phyloP scores from a whole-genome alignment of 78 protist genomes.

The slime mould (Dictyostelium discoideum) region dicty_2.7 NC_007091.3:5086501-5087000 shows the following conservation, averaged over 20 bases:
- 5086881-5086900: conserved; percentile 17
- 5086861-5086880: conserved; percentile 62
- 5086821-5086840: conserved; percentile 4
- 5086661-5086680: neutral
- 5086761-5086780: conserved; percentile 15
- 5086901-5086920: neutral
- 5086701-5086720: conserved; percentile 85
- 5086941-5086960: conserved; percentile 86
- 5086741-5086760: conserved; percentile 48
- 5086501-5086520: conserved; percentile 47
- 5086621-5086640: neutral
- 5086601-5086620: conserved; percentile 30
- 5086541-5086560: conserved; percentile 88
- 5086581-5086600: conserved; percentile 72
- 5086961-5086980: neutral
- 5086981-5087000: conserved; percentile 9
- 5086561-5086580: conserved; percentile 81
- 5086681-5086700: neutral
- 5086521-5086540: conserved; percentile 66
- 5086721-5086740: conserved; percentile 80
- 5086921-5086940: too few species aligned
- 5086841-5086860: conserved; percentile 40
- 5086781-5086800: conserved; percentile 37
- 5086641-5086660: neutral
- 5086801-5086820: neutral